These are phyloP conservation scores for Perilla frutescens DNA, from an alignment of 257 asterid species.

Conservation along the genomic window DNA sequence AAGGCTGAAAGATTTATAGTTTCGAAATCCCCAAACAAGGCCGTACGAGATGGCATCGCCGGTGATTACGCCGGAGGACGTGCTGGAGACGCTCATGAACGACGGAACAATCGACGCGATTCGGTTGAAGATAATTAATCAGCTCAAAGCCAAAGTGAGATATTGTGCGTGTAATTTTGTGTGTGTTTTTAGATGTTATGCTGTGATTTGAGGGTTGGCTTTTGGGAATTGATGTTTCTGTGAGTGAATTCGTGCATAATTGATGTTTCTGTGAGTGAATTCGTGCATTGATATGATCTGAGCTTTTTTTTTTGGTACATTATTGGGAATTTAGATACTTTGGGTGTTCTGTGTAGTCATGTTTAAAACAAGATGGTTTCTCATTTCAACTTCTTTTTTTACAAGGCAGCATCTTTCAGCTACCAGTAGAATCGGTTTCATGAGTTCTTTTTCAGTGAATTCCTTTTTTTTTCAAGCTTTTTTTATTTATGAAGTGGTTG, in stretches of 20 bases:
- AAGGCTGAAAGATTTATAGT: background rate
- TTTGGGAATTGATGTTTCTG: conserved; percentile 14
- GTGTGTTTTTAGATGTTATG: background rate
- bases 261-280: background rate
- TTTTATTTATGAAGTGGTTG: background rate
- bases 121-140: conserved; percentile 83
- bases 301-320: background rate
- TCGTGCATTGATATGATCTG: background rate
- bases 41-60: conserved; percentile 52
- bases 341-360: background rate
- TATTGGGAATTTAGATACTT: background rate
- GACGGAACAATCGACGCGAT: conserved; percentile 92
- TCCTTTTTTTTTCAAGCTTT: background rate
- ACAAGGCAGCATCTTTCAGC: background rate
- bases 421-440: background rate
- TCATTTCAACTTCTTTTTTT: background rate
- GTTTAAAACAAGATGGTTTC: background rate
- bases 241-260: background rate
- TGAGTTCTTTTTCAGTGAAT: background rate
- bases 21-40: conserved; percentile 25
- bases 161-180: background rate
- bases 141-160: conserved; percentile 89
- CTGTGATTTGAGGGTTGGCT: background rate
- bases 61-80: conserved; percentile 85
- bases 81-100: conserved; percentile 88